These are phyloP conservation scores for Coniochaeta sp. DNA, from an alignment of 2,329 filamentous ascomycete genomes.

Conservation along the genomic window DNA sequence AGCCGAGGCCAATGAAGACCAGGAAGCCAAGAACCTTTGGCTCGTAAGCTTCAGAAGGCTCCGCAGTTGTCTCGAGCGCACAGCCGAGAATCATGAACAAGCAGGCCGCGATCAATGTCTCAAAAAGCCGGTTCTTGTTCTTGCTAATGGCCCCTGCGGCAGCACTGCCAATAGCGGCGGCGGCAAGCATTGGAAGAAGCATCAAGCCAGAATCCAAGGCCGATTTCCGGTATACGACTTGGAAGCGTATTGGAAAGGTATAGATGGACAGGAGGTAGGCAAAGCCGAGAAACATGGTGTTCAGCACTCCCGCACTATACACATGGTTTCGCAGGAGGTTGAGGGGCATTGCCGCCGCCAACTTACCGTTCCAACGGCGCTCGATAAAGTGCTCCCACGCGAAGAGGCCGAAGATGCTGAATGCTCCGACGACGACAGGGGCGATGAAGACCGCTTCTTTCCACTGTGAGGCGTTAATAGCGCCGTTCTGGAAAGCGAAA, in stretches of 20 bases:
- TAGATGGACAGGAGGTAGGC: conserved; percentile 41
- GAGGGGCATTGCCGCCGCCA: conserved; percentile 38
- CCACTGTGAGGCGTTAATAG: conserved; percentile 31
- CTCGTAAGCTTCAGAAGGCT: conserved; percentile 25
- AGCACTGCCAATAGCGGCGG: conserved; percentile 35
- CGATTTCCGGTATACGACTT: conserved; percentile 39
- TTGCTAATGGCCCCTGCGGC: conserved; percentile 37
- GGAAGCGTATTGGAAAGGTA: conserved; percentile 39
- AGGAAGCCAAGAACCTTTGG: conserved; percentile 40
- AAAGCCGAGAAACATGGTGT: conserved; percentile 41
- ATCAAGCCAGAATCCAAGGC: conserved; percentile 39
- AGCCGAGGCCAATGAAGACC: conserved; percentile 43
- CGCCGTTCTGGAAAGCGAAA: conserved; percentile 49
- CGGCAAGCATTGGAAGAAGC: conserved; percentile 45
- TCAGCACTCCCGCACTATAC: conserved; percentile 32
- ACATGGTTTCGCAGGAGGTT: conserved; percentile 37
- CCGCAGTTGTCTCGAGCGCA: conserved; percentile 34
- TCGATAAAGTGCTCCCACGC: conserved; percentile 29
- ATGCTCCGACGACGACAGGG: conserved; percentile 28
- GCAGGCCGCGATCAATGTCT: conserved; percentile 34
- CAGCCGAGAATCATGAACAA: conserved; percentile 37
- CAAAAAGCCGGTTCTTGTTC: conserved; percentile 30
- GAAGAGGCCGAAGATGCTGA: conserved; percentile 27
- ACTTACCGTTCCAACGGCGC: conserved; percentile 19
- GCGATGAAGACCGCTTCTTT: conserved; percentile 29